Evolutionary conservation across 371 early-diverging fungal species (phyloP).

Genomic region (Mucor ambiguus): DNA sequence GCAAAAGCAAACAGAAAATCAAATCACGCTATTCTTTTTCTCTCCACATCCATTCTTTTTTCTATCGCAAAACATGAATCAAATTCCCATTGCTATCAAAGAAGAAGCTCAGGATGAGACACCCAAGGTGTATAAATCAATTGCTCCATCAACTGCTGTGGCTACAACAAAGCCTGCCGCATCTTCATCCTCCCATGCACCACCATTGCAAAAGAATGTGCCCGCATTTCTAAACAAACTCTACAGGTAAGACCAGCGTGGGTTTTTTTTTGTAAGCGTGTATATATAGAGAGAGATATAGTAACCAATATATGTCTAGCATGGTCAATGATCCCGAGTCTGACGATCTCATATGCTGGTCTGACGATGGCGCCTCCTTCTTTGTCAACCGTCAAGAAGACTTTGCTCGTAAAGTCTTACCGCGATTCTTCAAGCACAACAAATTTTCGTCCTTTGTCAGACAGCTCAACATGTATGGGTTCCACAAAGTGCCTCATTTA

Average conservation of each 20-base stretch:
- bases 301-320: constrained; percentile 21
- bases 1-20: neutral
- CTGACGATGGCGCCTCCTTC: constrained; percentile 78
- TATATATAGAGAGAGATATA: too few relatives aligned
- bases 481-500: constrained; percentile 81
- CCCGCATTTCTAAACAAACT: constrained; percentile 90
- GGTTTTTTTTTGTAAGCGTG: too few relatives aligned
- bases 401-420: constrained; percentile 84
- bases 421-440: constrained; percentile 90
- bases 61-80: neutral
- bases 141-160: constrained; percentile 8
- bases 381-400: constrained; percentile 70
- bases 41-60: neutral
- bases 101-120: neutral
- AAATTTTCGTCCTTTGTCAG: constrained; percentile 94
- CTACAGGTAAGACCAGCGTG: constrained; percentile 58
- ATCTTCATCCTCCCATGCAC: neutral
- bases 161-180: neutral
- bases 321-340: constrained; percentile 77
- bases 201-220: constrained; percentile 54
- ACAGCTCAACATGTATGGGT: constrained; percentile 94
- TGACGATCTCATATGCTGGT: constrained; percentile 76
- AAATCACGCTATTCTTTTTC: neutral
- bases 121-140: constrained; percentile 14
- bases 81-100: neutral